Conservation (phyloP, 176 grass and related monocot genomes). For the Hyparrhenia diplandra region DNA sequence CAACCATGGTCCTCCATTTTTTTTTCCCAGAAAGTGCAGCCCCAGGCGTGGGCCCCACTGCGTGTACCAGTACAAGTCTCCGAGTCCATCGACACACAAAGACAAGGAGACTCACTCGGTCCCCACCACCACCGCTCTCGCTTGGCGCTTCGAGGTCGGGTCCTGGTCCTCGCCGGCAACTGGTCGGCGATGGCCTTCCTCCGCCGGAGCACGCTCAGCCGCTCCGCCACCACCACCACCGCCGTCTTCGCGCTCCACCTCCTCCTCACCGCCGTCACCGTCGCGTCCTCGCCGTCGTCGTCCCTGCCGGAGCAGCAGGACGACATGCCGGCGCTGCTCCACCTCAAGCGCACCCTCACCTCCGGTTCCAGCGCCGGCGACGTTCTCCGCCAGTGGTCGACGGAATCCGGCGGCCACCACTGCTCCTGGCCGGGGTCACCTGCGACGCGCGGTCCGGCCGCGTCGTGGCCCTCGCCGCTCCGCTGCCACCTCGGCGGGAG, state of each 20-base stretch:
- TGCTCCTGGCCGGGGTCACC: slow-evolving; percentile 60
- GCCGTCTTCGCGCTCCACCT: slow-evolving; percentile 19
- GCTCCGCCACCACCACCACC: background rate
- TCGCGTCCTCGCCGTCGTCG: background rate
- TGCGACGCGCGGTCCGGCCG: slow-evolving; percentile 49
- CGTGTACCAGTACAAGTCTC: background rate
- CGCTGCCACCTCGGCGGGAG: slow-evolving; percentile 17
- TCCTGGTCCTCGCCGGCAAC: slow-evolving; percentile 18
- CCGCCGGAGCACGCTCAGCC: background rate
- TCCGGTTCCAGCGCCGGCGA: slow-evolving; percentile 6
- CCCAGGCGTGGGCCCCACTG: background rate
- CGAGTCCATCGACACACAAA: slow-evolving; percentile 1
- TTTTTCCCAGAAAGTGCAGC: background rate
- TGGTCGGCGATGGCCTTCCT: slow-evolving; percentile 49
- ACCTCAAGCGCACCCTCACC: slow-evolving; percentile 50
- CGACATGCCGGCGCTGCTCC: slow-evolving; percentile 45
- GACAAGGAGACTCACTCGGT: background rate
- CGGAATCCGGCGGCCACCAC: slow-evolving; percentile 30
- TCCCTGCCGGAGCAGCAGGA: background rate
- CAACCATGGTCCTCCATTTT: background rate
- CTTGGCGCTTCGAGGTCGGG: background rate
- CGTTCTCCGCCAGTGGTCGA: slow-evolving; percentile 24
- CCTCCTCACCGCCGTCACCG: slow-evolving; percentile 6
- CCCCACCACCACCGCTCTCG: background rate
- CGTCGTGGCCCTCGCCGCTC: slow-evolving; percentile 53